These are phyloP conservation scores for Russula lepida DNA, from an alignment of 768 basidiomycete genomes.

Conservation along the genomic window DNA sequence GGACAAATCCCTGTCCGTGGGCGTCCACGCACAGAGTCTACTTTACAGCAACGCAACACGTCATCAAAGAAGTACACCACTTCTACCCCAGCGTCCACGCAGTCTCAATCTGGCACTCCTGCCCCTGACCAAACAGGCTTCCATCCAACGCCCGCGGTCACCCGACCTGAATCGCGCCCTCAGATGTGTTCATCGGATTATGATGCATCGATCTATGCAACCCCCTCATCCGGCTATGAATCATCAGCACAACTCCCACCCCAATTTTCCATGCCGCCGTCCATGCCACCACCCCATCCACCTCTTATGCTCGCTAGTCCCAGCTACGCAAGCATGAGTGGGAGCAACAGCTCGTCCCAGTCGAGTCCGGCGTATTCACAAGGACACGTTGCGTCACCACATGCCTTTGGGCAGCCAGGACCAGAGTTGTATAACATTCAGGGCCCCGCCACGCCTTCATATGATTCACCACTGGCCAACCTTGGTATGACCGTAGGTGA, in stretches of 20 bases:
- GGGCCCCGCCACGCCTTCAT: slow-evolving; percentile 8
- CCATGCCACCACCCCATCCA: slow-evolving; percentile 14
- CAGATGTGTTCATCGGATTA: slow-evolving; percentile 2
- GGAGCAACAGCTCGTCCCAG: slow-evolving; percentile 15
- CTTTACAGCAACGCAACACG: not conserved
- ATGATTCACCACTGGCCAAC: slow-evolving; percentile 9
- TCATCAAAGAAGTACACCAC: slow-evolving; percentile 7
- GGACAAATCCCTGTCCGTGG: slow-evolving; percentile 14
- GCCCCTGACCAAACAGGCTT: slow-evolving; percentile 4
- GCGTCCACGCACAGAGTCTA: slow-evolving; percentile 12
- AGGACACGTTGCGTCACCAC: slow-evolving; percentile 13
- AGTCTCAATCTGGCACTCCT: slow-evolving; percentile 15
- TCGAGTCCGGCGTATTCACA: slow-evolving; percentile 19
- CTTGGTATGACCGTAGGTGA: slow-evolving; percentile 4
- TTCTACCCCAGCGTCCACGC: not conserved
- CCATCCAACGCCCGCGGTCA: slow-evolving; percentile 1
- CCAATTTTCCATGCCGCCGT: slow-evolving; percentile 2
- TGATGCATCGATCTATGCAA: slow-evolving; percentile 6
- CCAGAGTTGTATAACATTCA: slow-evolving; percentile 4
- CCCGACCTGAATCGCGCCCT: slow-evolving; percentile 8
- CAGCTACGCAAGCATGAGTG: slow-evolving; percentile 14
- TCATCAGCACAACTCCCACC: not conserved
- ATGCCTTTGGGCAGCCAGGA: slow-evolving; percentile 10
- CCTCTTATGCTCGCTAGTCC: slow-evolving; percentile 13
- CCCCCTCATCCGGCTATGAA: slow-evolving; percentile 1